phyloP scores from a whole-genome alignment of 257 asterid species.

The Plantago ovata region DNA sequence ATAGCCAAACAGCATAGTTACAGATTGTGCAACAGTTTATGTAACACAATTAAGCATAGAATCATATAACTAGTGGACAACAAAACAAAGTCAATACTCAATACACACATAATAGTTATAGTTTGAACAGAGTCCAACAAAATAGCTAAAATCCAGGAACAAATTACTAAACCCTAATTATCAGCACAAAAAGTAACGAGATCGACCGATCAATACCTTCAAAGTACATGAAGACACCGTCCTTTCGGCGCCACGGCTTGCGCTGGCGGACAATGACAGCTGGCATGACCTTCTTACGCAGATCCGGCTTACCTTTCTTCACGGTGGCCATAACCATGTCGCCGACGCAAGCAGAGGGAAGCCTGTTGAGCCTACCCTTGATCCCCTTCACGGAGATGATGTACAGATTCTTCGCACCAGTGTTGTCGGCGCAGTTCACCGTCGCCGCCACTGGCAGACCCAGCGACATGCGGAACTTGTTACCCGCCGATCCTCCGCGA shows the following conservation, averaged over 20 bases:
- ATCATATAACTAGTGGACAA: too few species aligned
- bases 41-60: too few species aligned
- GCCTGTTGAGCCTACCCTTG: slow-evolving; percentile 61
- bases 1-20: too few species aligned
- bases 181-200: too few species aligned
- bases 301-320: slow-evolving; percentile 74
- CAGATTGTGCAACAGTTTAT: too few species aligned
- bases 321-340: slow-evolving; percentile 82
- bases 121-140: not conserved
- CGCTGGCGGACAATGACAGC: slow-evolving; percentile 67
- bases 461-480: slow-evolving; percentile 70
- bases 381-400: slow-evolving; percentile 69
- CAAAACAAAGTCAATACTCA: too few species aligned
- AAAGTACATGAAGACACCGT: slow-evolving; percentile 70
- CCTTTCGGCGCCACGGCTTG: slow-evolving; percentile 80
- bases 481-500: slow-evolving; percentile 70
- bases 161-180: too few species aligned
- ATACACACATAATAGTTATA: too few species aligned
- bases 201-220: too few species aligned
- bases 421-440: slow-evolving; percentile 63
- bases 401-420: slow-evolving; percentile 62
- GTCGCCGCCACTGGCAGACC: slow-evolving; percentile 78
- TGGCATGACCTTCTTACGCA: slow-evolving; percentile 71
- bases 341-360: slow-evolving; percentile 70
- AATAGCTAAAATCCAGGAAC: too few species aligned